phyloP scores from a whole-genome alignment of 2,329 filamentous ascomycete genomes.

The Aspergillus ustus region DNA sequence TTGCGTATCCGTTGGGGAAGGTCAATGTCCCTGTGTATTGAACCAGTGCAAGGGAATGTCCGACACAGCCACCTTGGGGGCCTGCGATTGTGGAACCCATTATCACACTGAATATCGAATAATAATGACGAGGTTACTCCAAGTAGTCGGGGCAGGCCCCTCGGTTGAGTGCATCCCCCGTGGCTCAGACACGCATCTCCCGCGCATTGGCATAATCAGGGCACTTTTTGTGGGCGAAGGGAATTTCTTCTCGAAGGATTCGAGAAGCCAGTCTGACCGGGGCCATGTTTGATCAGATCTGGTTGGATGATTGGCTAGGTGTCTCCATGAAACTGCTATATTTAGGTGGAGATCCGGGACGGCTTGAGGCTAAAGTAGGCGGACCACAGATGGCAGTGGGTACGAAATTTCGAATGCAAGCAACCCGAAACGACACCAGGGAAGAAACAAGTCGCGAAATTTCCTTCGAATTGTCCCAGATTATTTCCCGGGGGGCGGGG shows the following conservation, averaged over 20 bases:
- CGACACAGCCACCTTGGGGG: slow-evolving; percentile 2
- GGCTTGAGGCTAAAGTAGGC: background rate
- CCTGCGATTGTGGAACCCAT: background rate
- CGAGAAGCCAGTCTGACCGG: slow-evolving; percentile 33
- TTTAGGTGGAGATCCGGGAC: slow-evolving; percentile 31
- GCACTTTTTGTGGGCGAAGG: slow-evolving; percentile 5
- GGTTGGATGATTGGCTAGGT: slow-evolving; percentile 17
- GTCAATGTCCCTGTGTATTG: background rate
- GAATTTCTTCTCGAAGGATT: slow-evolving; percentile 32
- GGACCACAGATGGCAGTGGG: slow-evolving; percentile 8
- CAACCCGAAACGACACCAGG: background rate
- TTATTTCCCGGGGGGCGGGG: background rate
- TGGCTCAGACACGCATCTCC: slow-evolving; percentile 1
- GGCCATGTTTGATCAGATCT: slow-evolving; percentile 5
- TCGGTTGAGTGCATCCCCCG: background rate
- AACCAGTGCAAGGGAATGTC: slow-evolving; percentile 2
- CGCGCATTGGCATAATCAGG: background rate
- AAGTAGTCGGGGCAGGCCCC: background rate
- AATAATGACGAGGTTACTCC: background rate
- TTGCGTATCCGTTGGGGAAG: background rate
- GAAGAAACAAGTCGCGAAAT: background rate
- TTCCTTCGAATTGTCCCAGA: background rate
- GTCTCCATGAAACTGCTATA: slow-evolving; percentile 24
- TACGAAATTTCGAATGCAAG: slow-evolving; percentile 7
- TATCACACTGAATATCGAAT: background rate